Conservation (phyloP, 352 stramenopile genomes). For the Aphanomyces stellatus region DNA sequence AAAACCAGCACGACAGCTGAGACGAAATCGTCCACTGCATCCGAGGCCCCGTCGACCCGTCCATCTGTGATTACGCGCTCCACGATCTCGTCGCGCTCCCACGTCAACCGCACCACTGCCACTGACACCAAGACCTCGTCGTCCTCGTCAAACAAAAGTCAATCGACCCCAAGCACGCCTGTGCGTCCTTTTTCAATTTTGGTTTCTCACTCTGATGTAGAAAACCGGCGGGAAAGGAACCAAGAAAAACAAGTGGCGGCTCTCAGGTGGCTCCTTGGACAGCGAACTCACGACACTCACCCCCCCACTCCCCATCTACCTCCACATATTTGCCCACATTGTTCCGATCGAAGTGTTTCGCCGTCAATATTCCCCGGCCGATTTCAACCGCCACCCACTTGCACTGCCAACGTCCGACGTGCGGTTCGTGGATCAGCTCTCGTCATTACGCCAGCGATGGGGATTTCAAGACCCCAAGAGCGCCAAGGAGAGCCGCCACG, state of each 20-base stretch:
- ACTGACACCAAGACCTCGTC: neutral
- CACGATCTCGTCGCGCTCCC: slow-evolving; percentile 4
- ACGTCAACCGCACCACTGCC: neutral
- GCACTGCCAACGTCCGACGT: slow-evolving; percentile 18
- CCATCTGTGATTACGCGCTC: slow-evolving; percentile 10
- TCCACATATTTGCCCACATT: slow-evolving; percentile 13
- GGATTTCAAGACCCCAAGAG: slow-evolving; percentile 15
- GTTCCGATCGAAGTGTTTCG: slow-evolving; percentile 10
- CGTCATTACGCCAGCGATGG: neutral
- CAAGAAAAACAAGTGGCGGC: neutral
- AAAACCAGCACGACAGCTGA: neutral
- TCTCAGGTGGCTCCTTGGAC: neutral
- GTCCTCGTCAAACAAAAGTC: neutral
- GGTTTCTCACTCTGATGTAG: neutral
- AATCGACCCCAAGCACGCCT: neutral
- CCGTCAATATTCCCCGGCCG: neutral
- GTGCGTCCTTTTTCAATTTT: neutral
- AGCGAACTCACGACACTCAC: neutral
- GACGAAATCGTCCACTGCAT: neutral
- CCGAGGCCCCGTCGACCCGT: neutral
- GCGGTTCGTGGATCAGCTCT: slow-evolving; percentile 22
- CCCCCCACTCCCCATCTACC: neutral
- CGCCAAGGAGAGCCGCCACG: slow-evolving; percentile 31
- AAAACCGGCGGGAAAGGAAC: no score
- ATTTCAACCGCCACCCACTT: neutral